These are phyloP conservation scores for Penicillium sp. DNA, from an alignment of 2,329 filamentous ascomycete genomes.

Conservation along the genomic window DNA sequence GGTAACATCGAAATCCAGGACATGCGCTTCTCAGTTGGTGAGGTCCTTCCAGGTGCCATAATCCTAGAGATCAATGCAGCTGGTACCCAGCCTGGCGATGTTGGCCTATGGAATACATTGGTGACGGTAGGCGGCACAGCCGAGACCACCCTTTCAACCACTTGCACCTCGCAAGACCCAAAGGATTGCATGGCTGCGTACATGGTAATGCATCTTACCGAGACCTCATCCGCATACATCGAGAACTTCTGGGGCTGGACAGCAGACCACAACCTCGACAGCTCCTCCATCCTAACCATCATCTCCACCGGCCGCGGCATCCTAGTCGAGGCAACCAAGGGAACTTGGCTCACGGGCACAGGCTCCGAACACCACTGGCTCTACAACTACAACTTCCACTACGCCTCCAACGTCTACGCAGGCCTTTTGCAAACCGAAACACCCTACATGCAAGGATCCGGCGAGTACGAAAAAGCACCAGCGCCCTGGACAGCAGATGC, in stretches of 20 bases:
- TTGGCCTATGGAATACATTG: conserved; percentile 49
- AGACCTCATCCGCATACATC: conserved; percentile 47
- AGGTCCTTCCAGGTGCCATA: conserved; percentile 43
- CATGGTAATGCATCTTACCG: conserved; percentile 49
- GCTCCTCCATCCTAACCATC: conserved; percentile 27
- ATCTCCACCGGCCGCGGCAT: conserved; percentile 40
- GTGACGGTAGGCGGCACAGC: conserved; percentile 47
- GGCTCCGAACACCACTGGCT: conserved; percentile 46
- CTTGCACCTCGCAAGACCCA: conserved; percentile 35
- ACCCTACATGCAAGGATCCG: conserved; percentile 33
- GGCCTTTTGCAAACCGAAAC: conserved; percentile 35
- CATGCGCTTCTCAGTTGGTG: conserved; percentile 49
- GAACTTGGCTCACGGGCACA: conserved; percentile 45
- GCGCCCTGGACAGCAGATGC: conserved; percentile 26
- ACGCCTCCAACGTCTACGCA: conserved; percentile 41
- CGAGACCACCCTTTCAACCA: conserved; percentile 36
- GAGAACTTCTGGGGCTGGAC: conserved; percentile 53
- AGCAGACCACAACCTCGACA: conserved; percentile 48
- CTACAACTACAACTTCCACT: conserved; percentile 47
- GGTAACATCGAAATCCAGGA: conserved; percentile 51
- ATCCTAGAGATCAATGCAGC: conserved; percentile 51
- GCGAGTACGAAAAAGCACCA: conserved; percentile 25
- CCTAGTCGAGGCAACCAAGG: conserved; percentile 39
- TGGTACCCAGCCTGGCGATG: conserved; percentile 44
- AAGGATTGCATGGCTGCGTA: conserved; percentile 48